phyloP scores from a whole-genome alignment of 2,329 filamentous ascomycete genomes.

The Colletotrichum liriopes region DNA sequence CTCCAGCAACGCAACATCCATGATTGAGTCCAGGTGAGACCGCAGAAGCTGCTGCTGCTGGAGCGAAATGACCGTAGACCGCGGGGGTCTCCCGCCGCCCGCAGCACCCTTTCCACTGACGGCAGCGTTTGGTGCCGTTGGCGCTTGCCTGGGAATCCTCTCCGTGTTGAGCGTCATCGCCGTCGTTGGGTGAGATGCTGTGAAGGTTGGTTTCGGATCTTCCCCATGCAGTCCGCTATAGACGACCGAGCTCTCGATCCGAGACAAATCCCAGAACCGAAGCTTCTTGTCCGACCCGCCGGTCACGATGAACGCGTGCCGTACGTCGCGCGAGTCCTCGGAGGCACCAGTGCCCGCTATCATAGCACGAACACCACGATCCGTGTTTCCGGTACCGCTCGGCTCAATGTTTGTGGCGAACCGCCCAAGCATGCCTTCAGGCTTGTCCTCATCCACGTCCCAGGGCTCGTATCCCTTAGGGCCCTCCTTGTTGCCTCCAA shows the following conservation, averaged over 20 bases:
- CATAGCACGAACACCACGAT: constrained; percentile 83
- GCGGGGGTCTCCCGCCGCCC: constrained; percentile 66
- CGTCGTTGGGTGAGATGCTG: constrained; percentile 73
- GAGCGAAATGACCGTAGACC: constrained; percentile 87
- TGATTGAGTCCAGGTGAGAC: constrained; percentile 89
- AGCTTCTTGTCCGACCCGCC: constrained; percentile 92
- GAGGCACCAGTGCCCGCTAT: constrained; percentile 79
- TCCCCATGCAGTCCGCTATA: constrained; percentile 84
- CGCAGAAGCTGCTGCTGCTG: constrained; percentile 90
- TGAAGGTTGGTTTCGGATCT: constrained; percentile 82
- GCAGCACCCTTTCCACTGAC: constrained; percentile 50
- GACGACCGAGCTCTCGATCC: constrained; percentile 83
- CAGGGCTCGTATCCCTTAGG: constrained; percentile 83
- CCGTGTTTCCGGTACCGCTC: constrained; percentile 67
- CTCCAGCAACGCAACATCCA: constrained; percentile 91
- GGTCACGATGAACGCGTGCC: constrained; percentile 87
- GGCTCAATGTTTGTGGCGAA: constrained; percentile 84
- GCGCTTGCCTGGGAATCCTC: constrained; percentile 61
- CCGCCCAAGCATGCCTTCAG: constrained; percentile 87
- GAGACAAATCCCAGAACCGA: constrained; percentile 91
- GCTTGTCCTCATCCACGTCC: constrained; percentile 90
- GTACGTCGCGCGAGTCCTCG: constrained; percentile 80
- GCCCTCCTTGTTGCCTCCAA: constrained; percentile 71
- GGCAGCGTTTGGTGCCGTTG: constrained; percentile 50
- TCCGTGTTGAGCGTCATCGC: constrained; percentile 79